Evolutionary conservation across 2,329 filamentous ascomycete species (phyloP).

Genomic region (Byssochlamys sp.): DNA sequence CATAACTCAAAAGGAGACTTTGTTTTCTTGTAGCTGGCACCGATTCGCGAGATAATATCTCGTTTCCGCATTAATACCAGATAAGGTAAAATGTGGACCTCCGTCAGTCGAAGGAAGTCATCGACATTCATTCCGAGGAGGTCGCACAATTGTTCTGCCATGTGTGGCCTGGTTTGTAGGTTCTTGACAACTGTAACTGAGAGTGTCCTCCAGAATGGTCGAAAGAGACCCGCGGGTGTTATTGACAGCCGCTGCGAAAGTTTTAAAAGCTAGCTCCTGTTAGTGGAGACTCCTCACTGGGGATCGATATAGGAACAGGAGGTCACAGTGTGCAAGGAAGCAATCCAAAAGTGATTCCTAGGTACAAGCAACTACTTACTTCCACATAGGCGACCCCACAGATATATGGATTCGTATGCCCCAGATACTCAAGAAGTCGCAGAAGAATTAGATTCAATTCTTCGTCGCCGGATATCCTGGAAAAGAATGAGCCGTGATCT

Average conservation of each 20-base stretch:
- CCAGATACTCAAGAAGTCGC: slow-evolving; percentile 75
- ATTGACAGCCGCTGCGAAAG: slow-evolving; percentile 57
- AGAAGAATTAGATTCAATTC: slow-evolving; percentile 80
- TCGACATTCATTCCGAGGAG: slow-evolving; percentile 66
- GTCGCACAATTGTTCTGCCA: slow-evolving; percentile 69
- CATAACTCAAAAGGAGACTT: slow-evolving; percentile 53
- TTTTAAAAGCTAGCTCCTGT: slow-evolving; percentile 48
- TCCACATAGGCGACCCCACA: slow-evolving; percentile 77
- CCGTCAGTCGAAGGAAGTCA: slow-evolving; percentile 65
- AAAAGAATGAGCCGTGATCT: slow-evolving; percentile 5
- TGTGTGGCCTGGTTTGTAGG: slow-evolving; percentile 68
- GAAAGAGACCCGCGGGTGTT: slow-evolving; percentile 60
- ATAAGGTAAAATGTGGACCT: slow-evolving; percentile 74
- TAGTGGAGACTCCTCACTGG: background rate
- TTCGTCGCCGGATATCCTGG: slow-evolving; percentile 61
- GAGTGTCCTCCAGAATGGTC: slow-evolving; percentile 79
- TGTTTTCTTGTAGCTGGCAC: slow-evolving; percentile 52
- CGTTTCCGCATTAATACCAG: slow-evolving; percentile 68
- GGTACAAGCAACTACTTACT: slow-evolving; percentile 34
- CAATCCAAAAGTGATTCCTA: background rate
- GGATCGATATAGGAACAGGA: background rate
- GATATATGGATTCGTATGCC: slow-evolving; percentile 68
- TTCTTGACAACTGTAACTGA: slow-evolving; percentile 77
- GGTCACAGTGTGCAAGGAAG: background rate
- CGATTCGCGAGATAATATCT: slow-evolving; percentile 72